Evolutionary conservation across 192 early-diverging fungal species (phyloP).

Genomic region (Coemansia sp.): DNA sequence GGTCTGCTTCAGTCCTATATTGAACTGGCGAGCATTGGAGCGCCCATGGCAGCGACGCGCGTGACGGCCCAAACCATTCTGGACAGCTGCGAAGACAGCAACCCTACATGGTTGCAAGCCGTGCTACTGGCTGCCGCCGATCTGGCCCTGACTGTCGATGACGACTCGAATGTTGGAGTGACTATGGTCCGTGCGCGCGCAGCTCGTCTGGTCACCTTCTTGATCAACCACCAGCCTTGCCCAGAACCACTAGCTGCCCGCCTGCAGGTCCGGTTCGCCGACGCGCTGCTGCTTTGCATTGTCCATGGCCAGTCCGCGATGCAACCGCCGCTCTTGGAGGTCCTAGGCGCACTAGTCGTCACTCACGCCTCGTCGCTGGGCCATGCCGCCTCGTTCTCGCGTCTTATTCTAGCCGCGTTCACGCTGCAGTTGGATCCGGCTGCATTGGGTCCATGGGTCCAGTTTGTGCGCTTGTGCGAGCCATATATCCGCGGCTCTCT

Average conservation of each 20-base stretch:
- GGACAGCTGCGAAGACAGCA: no score
- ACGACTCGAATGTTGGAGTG: slow-evolving; percentile 10
- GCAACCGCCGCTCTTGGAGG: slow-evolving; percentile 31
- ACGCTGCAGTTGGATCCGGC: slow-evolving; percentile 27
- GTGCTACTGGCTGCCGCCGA: slow-evolving; percentile 8
- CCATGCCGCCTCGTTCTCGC: slow-evolving; percentile 4
- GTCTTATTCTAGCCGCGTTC: slow-evolving; percentile 27
- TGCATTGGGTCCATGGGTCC: slow-evolving; percentile 31
- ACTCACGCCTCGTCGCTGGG: not conserved
- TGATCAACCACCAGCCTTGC: slow-evolving; percentile 20
- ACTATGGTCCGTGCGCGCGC: slow-evolving; percentile 25
- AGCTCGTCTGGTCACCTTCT: slow-evolving; percentile 10
- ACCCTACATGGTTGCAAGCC: slow-evolving; percentile 31
- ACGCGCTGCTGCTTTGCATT: slow-evolving; percentile 29
- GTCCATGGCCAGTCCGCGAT: slow-evolving; percentile 15
- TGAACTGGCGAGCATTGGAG: slow-evolving; percentile 7
- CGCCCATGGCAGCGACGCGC: not conserved
- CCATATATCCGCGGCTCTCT: slow-evolving; percentile 23
- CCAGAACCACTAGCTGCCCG: slow-evolving; percentile 6
- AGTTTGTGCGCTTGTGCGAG: slow-evolving; percentile 1
- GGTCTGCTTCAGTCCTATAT: slow-evolving; percentile 26
- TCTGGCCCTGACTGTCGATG: slow-evolving; percentile 31
- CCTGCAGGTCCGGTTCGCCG: slow-evolving; percentile 15
- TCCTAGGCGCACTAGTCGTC: slow-evolving; percentile 12
- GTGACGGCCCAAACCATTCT: not conserved